Conservation (phyloP, 768 basidiomycete species). For the Sporobolomyces roseus region DNA sequence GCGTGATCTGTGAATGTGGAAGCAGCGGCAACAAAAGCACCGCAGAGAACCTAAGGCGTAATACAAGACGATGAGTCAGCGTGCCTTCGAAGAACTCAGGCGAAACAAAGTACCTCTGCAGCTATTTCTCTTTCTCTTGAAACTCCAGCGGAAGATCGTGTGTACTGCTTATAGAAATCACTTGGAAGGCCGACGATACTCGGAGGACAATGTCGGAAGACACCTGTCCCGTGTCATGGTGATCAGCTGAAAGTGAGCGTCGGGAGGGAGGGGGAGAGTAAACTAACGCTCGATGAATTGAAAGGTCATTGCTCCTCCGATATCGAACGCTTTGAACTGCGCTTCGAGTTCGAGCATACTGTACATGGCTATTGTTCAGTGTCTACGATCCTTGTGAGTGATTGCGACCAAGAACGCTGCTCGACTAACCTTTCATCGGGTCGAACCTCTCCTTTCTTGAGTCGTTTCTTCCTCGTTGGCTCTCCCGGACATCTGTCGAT, state of each 20-base stretch:
- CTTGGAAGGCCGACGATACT: not conserved
- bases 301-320: slow-evolving; percentile 4
- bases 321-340: not conserved
- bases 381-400: not conserved
- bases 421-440: not conserved
- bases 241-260: too few relatives aligned
- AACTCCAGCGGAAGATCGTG: not conserved
- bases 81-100: too few relatives aligned
- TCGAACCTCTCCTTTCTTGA: slow-evolving; percentile 20
- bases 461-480: slow-evolving; percentile 16
- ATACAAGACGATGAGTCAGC: too few relatives aligned
- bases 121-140: slow-evolving; percentile 20
- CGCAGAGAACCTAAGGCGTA: slow-evolving; percentile 24
- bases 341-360: slow-evolving; percentile 5
- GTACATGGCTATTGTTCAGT: not conserved
- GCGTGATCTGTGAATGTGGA: slow-evolving; percentile 8
- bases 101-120: slow-evolving; percentile 24
- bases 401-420: not conserved
- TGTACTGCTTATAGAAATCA: slow-evolving; percentile 3
- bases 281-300: slow-evolving; percentile 15
- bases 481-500: slow-evolving; percentile 9
- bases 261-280: not conserved
- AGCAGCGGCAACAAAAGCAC: slow-evolving; percentile 11
- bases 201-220: not conserved
- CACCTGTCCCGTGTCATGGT: not conserved